phyloP scores from a whole-genome alignment of 495 filamentous ascomycete genomes.

The Tuber brumale region DNA sequence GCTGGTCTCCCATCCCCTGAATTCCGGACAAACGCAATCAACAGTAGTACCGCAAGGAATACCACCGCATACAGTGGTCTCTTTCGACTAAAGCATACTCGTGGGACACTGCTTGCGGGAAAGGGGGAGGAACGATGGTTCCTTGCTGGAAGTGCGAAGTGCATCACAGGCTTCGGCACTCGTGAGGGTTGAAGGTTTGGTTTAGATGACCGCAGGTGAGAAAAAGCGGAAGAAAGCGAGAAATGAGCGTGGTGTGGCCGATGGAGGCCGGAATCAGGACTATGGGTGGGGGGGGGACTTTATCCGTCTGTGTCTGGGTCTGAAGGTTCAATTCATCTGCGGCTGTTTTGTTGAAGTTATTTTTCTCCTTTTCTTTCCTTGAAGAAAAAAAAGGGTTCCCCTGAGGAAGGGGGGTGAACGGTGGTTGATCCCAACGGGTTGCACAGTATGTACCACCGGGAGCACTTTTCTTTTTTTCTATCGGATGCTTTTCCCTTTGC shows the following conservation, averaged over 20 bases:
- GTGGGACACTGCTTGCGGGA: conserved; percentile 53
- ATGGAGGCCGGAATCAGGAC: neutral
- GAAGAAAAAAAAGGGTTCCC: neutral
- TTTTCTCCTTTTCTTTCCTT: neutral
- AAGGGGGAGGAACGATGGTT: conserved; percentile 66
- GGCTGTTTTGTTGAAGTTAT: neutral
- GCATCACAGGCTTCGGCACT: conserved; percentile 54
- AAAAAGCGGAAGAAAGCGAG: neutral
- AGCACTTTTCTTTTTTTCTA: neutral
- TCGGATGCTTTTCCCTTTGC: neutral
- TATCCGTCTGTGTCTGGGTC: neutral
- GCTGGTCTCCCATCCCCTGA: conserved; percentile 49
- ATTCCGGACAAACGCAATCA: conserved; percentile 53
- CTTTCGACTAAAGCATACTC: conserved; percentile 52
- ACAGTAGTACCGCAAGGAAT: conserved; percentile 56
- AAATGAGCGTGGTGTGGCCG: conserved; percentile 11
- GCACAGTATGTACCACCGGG: no score
- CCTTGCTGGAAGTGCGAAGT: conserved; percentile 82
- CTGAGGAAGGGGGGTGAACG: neutral
- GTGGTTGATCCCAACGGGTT: neutral
- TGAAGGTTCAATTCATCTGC: neutral
- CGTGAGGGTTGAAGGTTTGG: neutral
- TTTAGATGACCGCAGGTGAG: neutral
- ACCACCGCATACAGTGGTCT: conserved; percentile 60
- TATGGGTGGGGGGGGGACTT: neutral